Base-by-base conservation (phyloP, 2,329 filamentous ascomycete genomes). In the Aspergillus sp. region DNA sequence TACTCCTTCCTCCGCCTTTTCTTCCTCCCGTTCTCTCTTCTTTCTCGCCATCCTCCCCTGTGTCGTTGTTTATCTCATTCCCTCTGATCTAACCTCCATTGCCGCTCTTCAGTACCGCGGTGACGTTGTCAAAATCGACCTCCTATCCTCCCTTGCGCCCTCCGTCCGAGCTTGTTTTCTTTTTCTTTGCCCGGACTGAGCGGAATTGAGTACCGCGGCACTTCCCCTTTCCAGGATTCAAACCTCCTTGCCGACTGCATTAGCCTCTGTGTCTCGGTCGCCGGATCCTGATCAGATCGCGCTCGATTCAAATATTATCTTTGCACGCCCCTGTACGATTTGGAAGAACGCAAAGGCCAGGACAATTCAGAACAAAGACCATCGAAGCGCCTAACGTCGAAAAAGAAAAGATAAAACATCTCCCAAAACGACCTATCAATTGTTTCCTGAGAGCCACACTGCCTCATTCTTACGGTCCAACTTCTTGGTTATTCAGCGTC, bases 241-340 rank as follows among this genome's bases (percentile, higher is more conserved):
- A 68, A 66, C 67, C 65, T 65, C 66, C 73, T 73, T 75, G 70
- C 71, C 65, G 71, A 66, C 66, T 64, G 67, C 70, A 68, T 69
- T 67, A 67, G 65, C 63, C 69, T 64, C 42, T 62, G 54, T 54
- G 58, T 53, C 57, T 58, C 56, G 58, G 50, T 60, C 56, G 36
- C 52, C 54, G 58, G 55, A 55, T 64, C 54, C 47, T 57, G 61
- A 65, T 62, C 64, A 57, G 62, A 63, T 65, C 61, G 62, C 49
- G 49, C 51, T 60, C 55, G 56, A 59, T 58, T 58, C 55, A 51
- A 61, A 57, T 52, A 62, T 22, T 54, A 49, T 58, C 42, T 32
- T 56, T 55, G 58, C 57, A 62, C 57, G 39, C 60, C 63, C 61
- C 63, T 62, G 42, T 49, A 56, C 54, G 49, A 62, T 51, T 52